Evolutionary conservation across 352 stramenopile species (phyloP).

Genomic region (Globisporangium emineosum): DNA sequence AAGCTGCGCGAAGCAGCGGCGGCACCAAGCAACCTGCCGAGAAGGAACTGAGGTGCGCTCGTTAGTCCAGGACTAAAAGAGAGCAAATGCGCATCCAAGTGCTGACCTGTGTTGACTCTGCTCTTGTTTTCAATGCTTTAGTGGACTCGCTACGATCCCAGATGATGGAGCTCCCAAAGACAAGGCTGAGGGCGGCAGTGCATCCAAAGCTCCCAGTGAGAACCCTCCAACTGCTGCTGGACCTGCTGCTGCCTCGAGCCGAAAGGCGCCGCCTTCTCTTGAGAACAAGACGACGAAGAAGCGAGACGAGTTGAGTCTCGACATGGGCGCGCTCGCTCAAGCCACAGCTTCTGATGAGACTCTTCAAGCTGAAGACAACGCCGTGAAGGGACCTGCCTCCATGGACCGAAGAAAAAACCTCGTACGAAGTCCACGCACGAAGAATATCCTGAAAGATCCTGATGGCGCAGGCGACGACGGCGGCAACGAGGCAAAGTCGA

Average conservation of each 20-base stretch:
- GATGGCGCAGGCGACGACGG: neutral
- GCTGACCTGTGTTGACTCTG: neutral
- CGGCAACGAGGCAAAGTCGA: neutral
- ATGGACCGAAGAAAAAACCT: conserved; percentile 8
- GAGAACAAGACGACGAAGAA: neutral
- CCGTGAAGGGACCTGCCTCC: neutral
- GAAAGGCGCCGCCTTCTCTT: neutral
- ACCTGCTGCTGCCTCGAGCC: neutral
- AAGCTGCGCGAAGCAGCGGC: neutral
- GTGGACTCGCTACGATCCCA: conserved; percentile 4
- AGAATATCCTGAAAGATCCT: neutral
- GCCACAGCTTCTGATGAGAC: neutral
- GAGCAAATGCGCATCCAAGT: no score
- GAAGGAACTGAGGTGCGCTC: conserved; percentile 5
- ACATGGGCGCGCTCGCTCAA: neutral
- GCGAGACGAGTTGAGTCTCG: conserved; percentile 5
- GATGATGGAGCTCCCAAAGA: conserved; percentile 3
- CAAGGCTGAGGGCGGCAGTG: neutral
- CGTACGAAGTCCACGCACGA: conserved; percentile 9
- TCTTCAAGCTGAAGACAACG: neutral
- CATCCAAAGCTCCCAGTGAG: neutral
- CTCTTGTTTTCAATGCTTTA: neutral
- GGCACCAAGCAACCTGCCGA: neutral
- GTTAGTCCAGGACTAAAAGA: no score
- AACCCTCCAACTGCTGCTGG: neutral